A percentile compares a stretch with the other conserved stretches of the same genome.
These are phyloP conservation scores for Hemileccinum rubropunctum DNA, from an alignment of 768 basidiomycete genomes.

Conservation along the genomic window DNA sequence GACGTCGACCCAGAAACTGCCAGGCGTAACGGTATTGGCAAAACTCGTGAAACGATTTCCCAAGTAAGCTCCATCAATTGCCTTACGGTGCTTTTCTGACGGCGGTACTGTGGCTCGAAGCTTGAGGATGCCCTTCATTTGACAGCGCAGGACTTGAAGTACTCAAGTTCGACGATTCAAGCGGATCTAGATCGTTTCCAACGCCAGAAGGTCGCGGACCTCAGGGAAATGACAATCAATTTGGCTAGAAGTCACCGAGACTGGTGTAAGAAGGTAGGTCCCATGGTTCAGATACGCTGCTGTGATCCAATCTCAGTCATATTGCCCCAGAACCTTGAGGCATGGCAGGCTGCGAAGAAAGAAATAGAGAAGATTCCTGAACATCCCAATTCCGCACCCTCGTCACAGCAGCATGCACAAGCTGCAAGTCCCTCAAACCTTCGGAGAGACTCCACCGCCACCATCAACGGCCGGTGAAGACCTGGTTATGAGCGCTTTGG, in stretches of 20 bases:
- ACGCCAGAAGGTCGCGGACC: conserved; percentile 95
- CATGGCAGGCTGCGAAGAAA: conserved; percentile 94
- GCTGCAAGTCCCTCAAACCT: conserved; percentile 37
- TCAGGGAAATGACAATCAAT: conserved; percentile 89
- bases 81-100: conserved; percentile 16
- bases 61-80: conserved; percentile 53
- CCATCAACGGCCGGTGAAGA: conserved; percentile 59
- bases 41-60: conserved; percentile 92
- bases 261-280: conserved; percentile 89
- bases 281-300: conserved; percentile 1
- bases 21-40: conserved; percentile 87
- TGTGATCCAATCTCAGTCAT: conserved; percentile 16
- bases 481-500: conserved; percentile 8
- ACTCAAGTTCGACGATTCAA: conserved; percentile 94
- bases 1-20: conserved; percentile 98
- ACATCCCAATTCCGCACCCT: conserved; percentile 75
- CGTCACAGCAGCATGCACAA: conserved; percentile 33
- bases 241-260: conserved; percentile 91
- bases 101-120: conserved; percentile 40
- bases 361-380: conserved; percentile 89
- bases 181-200: conserved; percentile 98
- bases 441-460: conserved; percentile 67
- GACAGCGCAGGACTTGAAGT: conserved; percentile 91
- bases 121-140: conserved; percentile 94
- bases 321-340: conserved; percentile 78